Evolutionary conservation across 805 yeast species (phyloP).

Genomic region (Candida pseudofarinosa): DNA sequence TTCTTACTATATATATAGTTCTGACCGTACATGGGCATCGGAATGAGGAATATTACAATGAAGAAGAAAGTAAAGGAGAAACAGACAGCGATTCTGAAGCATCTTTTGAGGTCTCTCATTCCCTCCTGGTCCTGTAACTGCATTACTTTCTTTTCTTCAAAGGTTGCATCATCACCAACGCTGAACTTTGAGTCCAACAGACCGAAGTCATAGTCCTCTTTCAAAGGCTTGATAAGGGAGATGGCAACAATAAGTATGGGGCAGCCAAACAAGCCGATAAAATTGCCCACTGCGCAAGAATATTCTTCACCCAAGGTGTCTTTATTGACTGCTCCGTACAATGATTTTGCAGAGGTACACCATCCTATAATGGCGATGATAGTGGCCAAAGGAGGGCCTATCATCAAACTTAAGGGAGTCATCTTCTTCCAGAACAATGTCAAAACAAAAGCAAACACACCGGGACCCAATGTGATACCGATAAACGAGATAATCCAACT

Average conservation of each 20-base stretch:
- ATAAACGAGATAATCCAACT: slow-evolving; percentile 83
- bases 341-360: slow-evolving; percentile 34
- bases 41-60: slow-evolving; percentile 72
- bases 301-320: slow-evolving; percentile 70
- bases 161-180: slow-evolving; percentile 70
- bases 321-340: slow-evolving; percentile 29
- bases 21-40: slow-evolving; percentile 91
- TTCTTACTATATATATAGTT: slow-evolving; percentile 67
- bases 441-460: slow-evolving; percentile 72
- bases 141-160: slow-evolving; percentile 37
- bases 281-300: slow-evolving; percentile 87
- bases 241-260: slow-evolving; percentile 69
- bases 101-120: slow-evolving; percentile 45
- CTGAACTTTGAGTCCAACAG: slow-evolving; percentile 55
- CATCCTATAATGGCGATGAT: slow-evolving; percentile 63
- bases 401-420: slow-evolving; percentile 64
- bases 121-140: slow-evolving; percentile 41
- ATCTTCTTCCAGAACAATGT: slow-evolving; percentile 62
- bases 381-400: slow-evolving; percentile 78
- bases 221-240: slow-evolving; percentile 58
- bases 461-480: slow-evolving; percentile 87
- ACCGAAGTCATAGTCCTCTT: slow-evolving; percentile 73
- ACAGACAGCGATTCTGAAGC: slow-evolving; percentile 58
- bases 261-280: slow-evolving; percentile 66
- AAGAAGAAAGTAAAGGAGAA: slow-evolving; percentile 61